Percentiles rank a stretch among this genome's conserved stretches.
These are phyloP conservation scores for Dianthus caryophyllus DNA, from an alignment of 148 eudicot genomes.

Conservation along the genomic window DNA sequence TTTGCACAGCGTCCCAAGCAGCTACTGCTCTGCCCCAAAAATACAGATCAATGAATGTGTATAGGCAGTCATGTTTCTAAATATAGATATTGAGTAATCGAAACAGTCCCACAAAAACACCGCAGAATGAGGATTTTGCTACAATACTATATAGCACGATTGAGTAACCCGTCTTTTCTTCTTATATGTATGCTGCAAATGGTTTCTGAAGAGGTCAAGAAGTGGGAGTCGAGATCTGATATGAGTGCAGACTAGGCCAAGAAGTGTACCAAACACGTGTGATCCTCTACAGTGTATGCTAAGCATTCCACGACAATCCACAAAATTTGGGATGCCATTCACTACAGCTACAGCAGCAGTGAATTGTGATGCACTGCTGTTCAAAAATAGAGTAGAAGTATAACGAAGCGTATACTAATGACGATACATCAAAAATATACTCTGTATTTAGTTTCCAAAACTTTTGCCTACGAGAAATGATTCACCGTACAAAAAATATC, in stretches of 20 bases:
- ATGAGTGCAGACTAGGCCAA: background rate
- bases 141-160: too few species aligned
- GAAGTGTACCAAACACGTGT: background rate
- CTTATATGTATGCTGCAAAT: too few species aligned
- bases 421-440: too few species aligned
- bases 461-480: background rate
- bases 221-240: background rate
- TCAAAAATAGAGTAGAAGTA: too few species aligned
- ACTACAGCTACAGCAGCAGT: background rate
- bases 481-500: background rate
- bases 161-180: too few species aligned
- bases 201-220: background rate
- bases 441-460: too few species aligned
- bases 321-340: background rate
- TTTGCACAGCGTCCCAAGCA: constrained; percentile 63
- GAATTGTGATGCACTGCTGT: too few species aligned
- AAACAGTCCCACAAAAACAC: too few species aligned
- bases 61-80: too few species aligned
- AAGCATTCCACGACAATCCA: background rate
- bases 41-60: constrained; percentile 22
- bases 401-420: too few species aligned
- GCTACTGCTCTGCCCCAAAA: constrained; percentile 59
- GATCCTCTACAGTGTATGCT: background rate
- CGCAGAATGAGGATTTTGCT: too few species aligned
- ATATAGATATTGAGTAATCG: too few species aligned